Base-by-base conservation (phyloP, 306 rosid genomes). In the Quercus robur region DNA sequence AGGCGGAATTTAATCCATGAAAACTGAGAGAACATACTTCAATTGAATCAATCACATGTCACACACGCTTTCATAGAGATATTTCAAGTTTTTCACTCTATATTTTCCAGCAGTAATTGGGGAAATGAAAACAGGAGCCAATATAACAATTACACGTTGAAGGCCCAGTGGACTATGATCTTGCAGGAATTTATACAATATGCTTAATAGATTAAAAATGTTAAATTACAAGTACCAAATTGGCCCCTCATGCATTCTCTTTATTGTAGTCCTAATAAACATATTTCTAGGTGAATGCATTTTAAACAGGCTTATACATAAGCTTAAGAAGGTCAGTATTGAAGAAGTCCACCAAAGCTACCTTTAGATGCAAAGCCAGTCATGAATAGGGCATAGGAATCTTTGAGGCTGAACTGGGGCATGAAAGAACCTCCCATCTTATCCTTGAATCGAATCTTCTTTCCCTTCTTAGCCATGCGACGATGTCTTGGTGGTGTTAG, bases 351-450 rank as follows among this genome's bases (percentile, higher is more conserved):
- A 49, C 77, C 85, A 73, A 88, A 85, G 67, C 86, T 87, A 25
- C 87, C 86, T 84, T 84, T 88, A 76, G 94, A 84, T 51, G 86
- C 89, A 81, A 90, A 70, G 20, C 85, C 90, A 67, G 85, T 41
- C 74, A 90, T 75, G 77, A 90, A 85, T 6, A 92, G 66, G 8
- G 81, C 78, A 81, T 84, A 88, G 28, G 93, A 87, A 5, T 84
- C 90, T 49, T 90, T 92, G 35, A 88, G 77, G 83, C 81, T 90
- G 70, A 88, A 89, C 33, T 82, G 84, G 0, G 92, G 91, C 28
- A 88, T 78, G 25, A 84, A 79, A 83, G 87, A 85, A 12, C 78
- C 25, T 68, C 81, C 76, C 38, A 30, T 64, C 11, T 82, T 78
- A 17, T 81, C 80, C 73, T 86, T 88, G 14, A 82, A 78, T 68